Conservation (phyloP, 2,329 filamentous ascomycete genomes). For the Coniochaeta ligniaria region DNA sequence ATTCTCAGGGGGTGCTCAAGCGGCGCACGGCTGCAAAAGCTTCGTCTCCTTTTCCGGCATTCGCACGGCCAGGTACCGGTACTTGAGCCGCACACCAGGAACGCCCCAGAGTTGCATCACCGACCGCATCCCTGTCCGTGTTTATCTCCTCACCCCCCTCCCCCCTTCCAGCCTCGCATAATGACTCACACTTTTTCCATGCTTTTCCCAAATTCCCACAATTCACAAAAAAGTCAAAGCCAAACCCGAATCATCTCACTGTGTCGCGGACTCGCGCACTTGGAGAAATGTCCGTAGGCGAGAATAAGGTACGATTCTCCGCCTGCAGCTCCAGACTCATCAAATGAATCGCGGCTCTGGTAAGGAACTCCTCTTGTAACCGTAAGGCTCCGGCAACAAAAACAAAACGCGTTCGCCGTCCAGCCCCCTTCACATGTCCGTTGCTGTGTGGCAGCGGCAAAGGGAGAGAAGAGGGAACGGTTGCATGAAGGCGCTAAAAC, state of each 20-base stretch:
- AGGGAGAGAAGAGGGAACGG: too few species aligned
- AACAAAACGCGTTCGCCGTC: neutral
- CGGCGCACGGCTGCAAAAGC: neutral
- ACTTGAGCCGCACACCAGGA: neutral
- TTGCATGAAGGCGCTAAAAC: neutral
- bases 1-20: neutral
- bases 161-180: conserved; percentile 1
- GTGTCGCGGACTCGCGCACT: too few species aligned
- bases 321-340: too few species aligned
- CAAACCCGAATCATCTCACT: too few species aligned
- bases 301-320: too few species aligned
- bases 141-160: conserved; percentile 1
- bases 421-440: neutral
- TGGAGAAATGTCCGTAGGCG: too few species aligned
- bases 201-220: neutral
- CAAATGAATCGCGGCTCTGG: too few species aligned
- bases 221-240: neutral
- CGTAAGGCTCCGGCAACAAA: neutral
- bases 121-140: neutral
- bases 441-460: neutral
- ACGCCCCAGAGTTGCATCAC: neutral
- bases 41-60: neutral
- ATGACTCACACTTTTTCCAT: conserved; percentile 2
- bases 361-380: too few species aligned
- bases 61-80: neutral